Conservation (phyloP, 2,329 filamentous ascomycete genomes). For the Trichophyton schoenleinii region DNA sequence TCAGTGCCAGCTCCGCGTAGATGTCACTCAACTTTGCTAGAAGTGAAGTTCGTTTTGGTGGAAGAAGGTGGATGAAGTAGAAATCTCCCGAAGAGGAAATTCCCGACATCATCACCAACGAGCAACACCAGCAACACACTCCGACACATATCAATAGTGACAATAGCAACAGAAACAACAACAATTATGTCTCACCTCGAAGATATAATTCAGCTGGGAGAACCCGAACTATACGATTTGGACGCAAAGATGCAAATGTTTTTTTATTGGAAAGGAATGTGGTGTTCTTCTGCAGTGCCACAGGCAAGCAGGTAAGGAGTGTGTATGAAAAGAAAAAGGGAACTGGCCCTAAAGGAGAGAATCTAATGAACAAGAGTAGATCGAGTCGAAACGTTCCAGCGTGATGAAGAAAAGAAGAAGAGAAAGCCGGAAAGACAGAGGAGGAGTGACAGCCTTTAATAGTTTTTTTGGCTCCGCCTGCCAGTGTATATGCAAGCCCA, state of each 20-base stretch:
- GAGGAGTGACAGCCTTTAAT: not conserved
- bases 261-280: not conserved
- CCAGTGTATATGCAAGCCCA: conserved; percentile 1
- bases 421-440: not conserved
- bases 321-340: conserved; percentile 4
- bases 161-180: not conserved
- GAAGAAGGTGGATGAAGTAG: not conserved
- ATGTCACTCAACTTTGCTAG: not conserved
- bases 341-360: conserved; percentile 8
- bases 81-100: not conserved
- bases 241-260: not conserved
- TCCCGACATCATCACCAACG: not conserved
- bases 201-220: not conserved
- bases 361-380: conserved; percentile 1
- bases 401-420: conserved; percentile 6
- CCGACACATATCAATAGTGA: not conserved
- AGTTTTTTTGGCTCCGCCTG: not conserved
- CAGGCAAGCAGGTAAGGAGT: conserved; percentile 4
- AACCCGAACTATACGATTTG: not conserved
- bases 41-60: not conserved
- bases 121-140: not conserved
- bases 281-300: not conserved
- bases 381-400: conserved; percentile 8
- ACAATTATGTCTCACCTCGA: not conserved
- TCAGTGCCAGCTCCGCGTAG: not conserved